Base-by-base conservation (phyloP, 352 stramenopile species). In the Phytophthora rubi region DNA sequence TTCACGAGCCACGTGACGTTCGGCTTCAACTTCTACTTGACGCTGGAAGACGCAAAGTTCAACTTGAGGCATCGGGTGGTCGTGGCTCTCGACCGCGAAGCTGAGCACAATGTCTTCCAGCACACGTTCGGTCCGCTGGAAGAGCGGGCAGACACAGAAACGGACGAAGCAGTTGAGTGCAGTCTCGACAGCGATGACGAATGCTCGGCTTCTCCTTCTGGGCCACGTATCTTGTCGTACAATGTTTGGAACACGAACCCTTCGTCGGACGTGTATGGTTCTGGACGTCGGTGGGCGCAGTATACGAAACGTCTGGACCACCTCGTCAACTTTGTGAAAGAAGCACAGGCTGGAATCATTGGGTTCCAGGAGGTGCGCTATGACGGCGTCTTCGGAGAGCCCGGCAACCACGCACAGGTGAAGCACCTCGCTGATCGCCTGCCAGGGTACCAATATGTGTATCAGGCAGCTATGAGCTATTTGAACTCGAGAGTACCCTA, bases 231-330 rank as follows among this genome's bases (percentile, higher is more conserved):
- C 33, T 68, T 95, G 35, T 90, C 89, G 48, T 97, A 93, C 77
- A 97, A 97, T 47, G 82, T 96, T 12, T 97, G 90, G 90, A 97
- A 96, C 74, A 96, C 89, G 10, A 97, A 96, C 57, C 90, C 90
- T 4, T 88, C 87, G 0, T 77, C 67, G 0, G 77, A 90, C 28
- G 81, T 93, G 28, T 91, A 93, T 59, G 88, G 85, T 45, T 58
- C 69, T 49, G 35, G 58, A 6, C 73, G 75, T 30, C 85, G 90
- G 9, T 94, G 85, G 83, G 44, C 55, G n/a, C 85, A 92, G 59
- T 97, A 97, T 73, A 62, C 42, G 2, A 91, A 91, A 59, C 83
- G 89, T 6, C 70, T 97, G 15, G 80, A 94, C 55, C 85, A 93
- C 59, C 77, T 97, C n/a, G 75, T 73, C 0, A 42, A 68, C 18